These are phyloP conservation scores for Diplogelasinospora grovesii DNA, from an alignment of 495 filamentous ascomycete genomes.

Conservation along the genomic window DNA sequence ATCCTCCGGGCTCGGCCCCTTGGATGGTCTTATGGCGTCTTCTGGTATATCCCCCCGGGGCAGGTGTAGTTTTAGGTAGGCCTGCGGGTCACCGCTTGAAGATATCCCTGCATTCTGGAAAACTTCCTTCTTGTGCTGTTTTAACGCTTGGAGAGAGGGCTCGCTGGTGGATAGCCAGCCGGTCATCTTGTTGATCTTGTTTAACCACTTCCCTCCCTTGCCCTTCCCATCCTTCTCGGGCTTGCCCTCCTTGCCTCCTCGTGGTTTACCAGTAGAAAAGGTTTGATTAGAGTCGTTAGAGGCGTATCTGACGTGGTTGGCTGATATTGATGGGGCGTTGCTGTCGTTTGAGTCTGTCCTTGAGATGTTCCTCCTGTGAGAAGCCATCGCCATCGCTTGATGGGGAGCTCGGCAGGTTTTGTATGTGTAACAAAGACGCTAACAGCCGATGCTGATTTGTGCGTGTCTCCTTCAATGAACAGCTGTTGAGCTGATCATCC, in stretches of 20 bases:
- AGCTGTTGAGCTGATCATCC: too few relatives aligned
- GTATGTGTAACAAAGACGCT: too few relatives aligned
- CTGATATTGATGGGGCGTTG: too few relatives aligned
- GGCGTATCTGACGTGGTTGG: too few relatives aligned
- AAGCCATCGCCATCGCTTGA: too few relatives aligned
- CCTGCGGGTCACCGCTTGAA: slow-evolving; percentile 20
- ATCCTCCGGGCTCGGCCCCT: slow-evolving; percentile 29
- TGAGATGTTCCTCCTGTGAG: too few relatives aligned
- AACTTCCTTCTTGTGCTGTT: slow-evolving; percentile 31
- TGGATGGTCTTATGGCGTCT: slow-evolving; percentile 26
- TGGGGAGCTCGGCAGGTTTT: too few relatives aligned
- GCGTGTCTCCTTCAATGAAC: too few relatives aligned
- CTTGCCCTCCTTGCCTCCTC: slow-evolving; percentile 1
- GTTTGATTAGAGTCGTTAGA: too few relatives aligned
- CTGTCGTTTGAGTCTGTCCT: too few relatives aligned
- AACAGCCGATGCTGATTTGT: too few relatives aligned
- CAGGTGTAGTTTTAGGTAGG: slow-evolving; percentile 27
- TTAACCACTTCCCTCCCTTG: slow-evolving; percentile 1
- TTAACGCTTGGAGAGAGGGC: slow-evolving; percentile 33
- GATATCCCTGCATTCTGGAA: slow-evolving; percentile 29
- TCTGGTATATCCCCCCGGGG: slow-evolving; percentile 30
- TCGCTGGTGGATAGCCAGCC: slow-evolving; percentile 35
- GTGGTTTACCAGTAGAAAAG: too few relatives aligned
- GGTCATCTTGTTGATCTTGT: slow-evolving; percentile 28
- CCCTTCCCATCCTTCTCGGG: not conserved